phyloP scores from a whole-genome alignment of 345 rosid species.

The Dipteronia dyeriana region DNA sequence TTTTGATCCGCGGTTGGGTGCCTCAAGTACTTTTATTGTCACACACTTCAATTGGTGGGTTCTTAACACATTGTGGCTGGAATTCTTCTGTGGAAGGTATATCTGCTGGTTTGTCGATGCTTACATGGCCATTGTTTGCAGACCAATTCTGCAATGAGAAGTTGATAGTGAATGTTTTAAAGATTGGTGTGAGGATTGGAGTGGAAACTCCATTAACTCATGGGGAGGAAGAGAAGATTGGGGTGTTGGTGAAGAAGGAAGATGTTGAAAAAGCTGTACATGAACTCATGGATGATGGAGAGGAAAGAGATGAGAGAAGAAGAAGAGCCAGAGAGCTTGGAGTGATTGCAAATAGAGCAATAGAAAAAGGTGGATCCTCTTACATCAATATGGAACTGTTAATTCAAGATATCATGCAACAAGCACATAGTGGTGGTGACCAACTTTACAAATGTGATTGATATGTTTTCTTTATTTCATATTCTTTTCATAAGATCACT shows the following conservation, averaged over 20 bases:
- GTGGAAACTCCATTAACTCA: conserved; percentile 8
- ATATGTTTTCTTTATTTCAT: neutral
- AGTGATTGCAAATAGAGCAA: conserved; percentile 24
- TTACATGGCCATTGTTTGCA: conserved; percentile 37
- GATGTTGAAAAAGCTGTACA: conserved; percentile 19
- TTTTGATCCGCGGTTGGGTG: conserved; percentile 37
- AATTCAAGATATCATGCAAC: conserved; percentile 17
- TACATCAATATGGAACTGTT: conserved; percentile 7
- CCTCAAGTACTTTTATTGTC: conserved; percentile 40
- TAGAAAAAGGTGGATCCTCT: conserved; percentile 34
- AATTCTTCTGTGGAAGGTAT: conserved; percentile 35
- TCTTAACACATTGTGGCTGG: conserved; percentile 44
- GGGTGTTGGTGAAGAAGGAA: conserved; percentile 27
- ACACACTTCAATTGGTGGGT: conserved; percentile 36
- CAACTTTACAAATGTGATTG: neutral
- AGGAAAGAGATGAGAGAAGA: conserved; percentile 26
- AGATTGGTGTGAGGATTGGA: conserved; percentile 28
- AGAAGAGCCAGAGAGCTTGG: conserved; percentile 30
- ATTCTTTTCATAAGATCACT: neutral
- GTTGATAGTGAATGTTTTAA: conserved; percentile 25
- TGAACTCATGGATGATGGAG: conserved; percentile 28
- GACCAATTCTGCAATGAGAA: conserved; percentile 41
- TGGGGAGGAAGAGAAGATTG: conserved; percentile 29
- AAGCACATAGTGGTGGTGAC: neutral
- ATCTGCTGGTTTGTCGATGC: conserved; percentile 26